Evolutionary conservation across 345 rosid genomes (phyloP), one percentile per base, ranked within the genome.

Genomic region (Kernera saxatilis): DNA sequence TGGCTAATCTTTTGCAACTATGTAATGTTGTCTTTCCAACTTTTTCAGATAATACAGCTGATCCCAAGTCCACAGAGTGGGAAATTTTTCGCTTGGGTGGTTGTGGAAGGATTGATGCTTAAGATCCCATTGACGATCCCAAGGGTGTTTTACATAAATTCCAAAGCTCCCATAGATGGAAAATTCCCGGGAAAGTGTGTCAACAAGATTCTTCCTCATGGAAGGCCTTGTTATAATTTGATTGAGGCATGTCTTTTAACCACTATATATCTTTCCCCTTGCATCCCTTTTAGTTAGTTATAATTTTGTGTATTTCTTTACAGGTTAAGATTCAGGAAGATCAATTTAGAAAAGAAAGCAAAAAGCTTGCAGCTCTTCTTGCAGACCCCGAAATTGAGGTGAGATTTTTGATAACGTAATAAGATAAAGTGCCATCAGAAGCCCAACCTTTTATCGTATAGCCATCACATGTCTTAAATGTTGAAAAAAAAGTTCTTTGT

Each of bases 371-470:
- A 21, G 94, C 98, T 60, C 96, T 93, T 73, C 89, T 91, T 61
- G 91, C 96, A 29, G 90, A 93, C 84, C 97, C 98, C 29, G 96
- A 87, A 77, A 80, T 91, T 65, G 96, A 93, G 98, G 98, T 90
- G 17, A 76, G 88, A 50, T 62, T 17, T 60, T 22, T 46, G 3
- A n/a, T 19, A 22, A 3, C 44, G 30, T 62, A 25, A 8, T 4
- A 30, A 19, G 22, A 30, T 43, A 19, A 45, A 69, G 41, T 32
- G 69, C 19, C 49, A 69, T 68, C 51, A 52, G 67, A 39, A 58
- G 36, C 67, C 54, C 48, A 60, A 51, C 71, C 41, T 45, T 60
- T 41, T 57, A 35, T 52, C 1, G 13, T 53, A n/a, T 51, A 69
- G 36, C 64, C 18, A 36, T 59, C 46, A 33, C 19, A 43, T 40